Conservation (phyloP, 148 eudicot genomes). For the Rhododendron vialii region DNA sequence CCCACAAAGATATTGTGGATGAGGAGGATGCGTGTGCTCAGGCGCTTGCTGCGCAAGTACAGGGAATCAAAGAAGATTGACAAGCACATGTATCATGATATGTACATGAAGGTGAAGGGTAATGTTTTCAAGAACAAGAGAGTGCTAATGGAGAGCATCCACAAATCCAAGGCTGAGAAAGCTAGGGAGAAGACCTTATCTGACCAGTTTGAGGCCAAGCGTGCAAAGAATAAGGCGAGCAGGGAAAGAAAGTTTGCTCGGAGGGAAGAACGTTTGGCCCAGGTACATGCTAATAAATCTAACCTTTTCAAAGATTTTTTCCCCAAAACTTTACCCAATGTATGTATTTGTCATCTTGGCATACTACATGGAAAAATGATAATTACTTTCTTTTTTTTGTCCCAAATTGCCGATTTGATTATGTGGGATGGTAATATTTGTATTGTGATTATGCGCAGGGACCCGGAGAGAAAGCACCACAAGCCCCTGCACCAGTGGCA, state of each 20-base stretch:
- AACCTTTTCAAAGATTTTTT: neutral
- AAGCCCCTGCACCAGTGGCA: conserved; percentile 17
- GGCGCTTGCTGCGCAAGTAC: conserved; percentile 80
- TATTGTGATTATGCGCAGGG: conserved; percentile 27
- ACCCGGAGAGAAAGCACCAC: conserved; percentile 49
- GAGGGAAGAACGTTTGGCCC: conserved; percentile 71
- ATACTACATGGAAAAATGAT: neutral
- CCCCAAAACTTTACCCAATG: neutral
- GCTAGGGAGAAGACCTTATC: conserved; percentile 83
- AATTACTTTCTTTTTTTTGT: neutral
- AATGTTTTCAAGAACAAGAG: conserved; percentile 84
- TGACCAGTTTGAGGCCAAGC: conserved; percentile 87
- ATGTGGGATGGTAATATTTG: neutral
- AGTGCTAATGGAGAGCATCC: conserved; percentile 82
- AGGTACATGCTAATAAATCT: conserved; percentile 19
- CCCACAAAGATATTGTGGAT: conserved; percentile 81
- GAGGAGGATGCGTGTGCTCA: conserved; percentile 83
- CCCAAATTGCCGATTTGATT: neutral
- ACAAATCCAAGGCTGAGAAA: conserved; percentile 91
- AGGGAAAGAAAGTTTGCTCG: conserved; percentile 72
- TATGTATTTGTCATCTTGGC: neutral
- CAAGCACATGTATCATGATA: conserved; percentile 91
- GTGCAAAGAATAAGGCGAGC: conserved; percentile 84
- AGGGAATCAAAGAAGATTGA: conserved; percentile 82
- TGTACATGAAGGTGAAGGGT: conserved; percentile 93